Evolutionary conservation across 257 asterid species (phyloP).

Genomic region (Mitragyna speciosa): DNA sequence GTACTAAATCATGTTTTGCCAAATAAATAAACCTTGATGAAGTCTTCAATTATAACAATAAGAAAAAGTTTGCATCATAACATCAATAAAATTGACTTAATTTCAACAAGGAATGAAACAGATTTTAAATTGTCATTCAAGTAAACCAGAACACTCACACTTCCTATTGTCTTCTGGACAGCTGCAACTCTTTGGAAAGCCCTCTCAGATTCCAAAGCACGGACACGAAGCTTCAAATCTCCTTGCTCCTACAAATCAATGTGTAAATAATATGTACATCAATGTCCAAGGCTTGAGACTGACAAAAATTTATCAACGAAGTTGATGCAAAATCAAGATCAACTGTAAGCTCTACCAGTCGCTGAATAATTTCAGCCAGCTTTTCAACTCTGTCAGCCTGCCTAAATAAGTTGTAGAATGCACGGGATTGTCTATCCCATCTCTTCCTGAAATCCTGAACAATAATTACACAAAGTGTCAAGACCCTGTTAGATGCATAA

Average conservation of each 20-base stretch:
- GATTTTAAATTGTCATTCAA: neutral
- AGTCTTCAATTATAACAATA: neutral
- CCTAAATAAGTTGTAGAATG: slow-evolving; percentile 84
- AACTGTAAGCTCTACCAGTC: slow-evolving; percentile 51
- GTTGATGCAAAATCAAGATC: neutral
- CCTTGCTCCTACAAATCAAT: slow-evolving; percentile 78
- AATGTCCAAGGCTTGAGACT: neutral
- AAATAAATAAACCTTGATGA: neutral
- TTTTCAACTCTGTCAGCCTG: slow-evolving; percentile 97
- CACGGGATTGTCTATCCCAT: slow-evolving; percentile 93
- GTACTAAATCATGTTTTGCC: neutral
- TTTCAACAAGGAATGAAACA: neutral
- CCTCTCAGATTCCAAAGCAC: slow-evolving; percentile 93
- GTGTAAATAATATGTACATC: neutral
- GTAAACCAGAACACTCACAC: slow-evolving; percentile 54
- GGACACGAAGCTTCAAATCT: slow-evolving; percentile 89
- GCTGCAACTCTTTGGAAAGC: slow-evolving; percentile 96
- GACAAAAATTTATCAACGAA: neutral
- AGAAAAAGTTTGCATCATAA: neutral
- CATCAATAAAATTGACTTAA: neutral
- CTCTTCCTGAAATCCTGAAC: slow-evolving; percentile 81
- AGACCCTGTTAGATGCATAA: slow-evolving; percentile 8
- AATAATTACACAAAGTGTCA: slow-evolving; percentile 17
- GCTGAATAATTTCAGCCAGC: slow-evolving; percentile 79
- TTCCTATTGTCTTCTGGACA: slow-evolving; percentile 73